Evolutionary conservation across 2,329 filamentous ascomycete genomes (phyloP).

Genomic region (Hypoxylon sp.): DNA sequence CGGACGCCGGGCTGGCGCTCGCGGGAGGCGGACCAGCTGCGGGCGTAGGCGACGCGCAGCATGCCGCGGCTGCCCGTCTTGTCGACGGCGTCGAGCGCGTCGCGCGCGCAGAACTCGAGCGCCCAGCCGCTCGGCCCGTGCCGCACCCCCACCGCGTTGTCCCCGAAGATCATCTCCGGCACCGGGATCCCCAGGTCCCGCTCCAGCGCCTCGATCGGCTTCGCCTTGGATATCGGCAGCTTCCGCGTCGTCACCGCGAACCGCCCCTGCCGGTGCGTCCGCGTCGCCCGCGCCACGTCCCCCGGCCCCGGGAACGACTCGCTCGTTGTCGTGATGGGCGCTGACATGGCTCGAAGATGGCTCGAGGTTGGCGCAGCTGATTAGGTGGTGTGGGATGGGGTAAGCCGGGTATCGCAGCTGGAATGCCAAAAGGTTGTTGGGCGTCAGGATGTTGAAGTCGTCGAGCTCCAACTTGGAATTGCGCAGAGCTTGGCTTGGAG

Average conservation of each 20-base stretch:
- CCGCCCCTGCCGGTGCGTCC: slow-evolving; percentile 64
- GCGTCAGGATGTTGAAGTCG: slow-evolving; percentile 4
- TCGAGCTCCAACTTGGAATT: neutral
- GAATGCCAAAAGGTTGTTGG: no score
- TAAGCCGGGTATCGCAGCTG: no score
- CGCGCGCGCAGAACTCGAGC: slow-evolving; percentile 82
- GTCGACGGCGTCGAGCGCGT: slow-evolving; percentile 89
- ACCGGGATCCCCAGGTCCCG: slow-evolving; percentile 81
- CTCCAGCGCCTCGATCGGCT: slow-evolving; percentile 86
- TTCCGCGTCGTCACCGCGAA: slow-evolving; percentile 86
- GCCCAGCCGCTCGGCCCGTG: slow-evolving; percentile 80
- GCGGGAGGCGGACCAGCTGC: slow-evolving; percentile 75
- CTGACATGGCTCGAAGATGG: slow-evolving; percentile 27
- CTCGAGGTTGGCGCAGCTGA: no score
- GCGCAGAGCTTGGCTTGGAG: neutral
- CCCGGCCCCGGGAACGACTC: slow-evolving; percentile 64
- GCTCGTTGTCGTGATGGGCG: slow-evolving; percentile 52
- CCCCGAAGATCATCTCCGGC: slow-evolving; percentile 99
- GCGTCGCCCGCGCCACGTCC: slow-evolving; percentile 62
- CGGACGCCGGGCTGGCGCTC: slow-evolving; percentile 87
- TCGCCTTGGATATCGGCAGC: slow-evolving; percentile 92
- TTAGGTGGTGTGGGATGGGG: no score
- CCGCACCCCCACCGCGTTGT: slow-evolving; percentile 82
- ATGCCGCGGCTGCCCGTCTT: slow-evolving; percentile 92
- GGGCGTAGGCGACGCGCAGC: slow-evolving; percentile 92